Conservation (phyloP, 441 rosid genomes). For the Manihot esculenta region DNA sequence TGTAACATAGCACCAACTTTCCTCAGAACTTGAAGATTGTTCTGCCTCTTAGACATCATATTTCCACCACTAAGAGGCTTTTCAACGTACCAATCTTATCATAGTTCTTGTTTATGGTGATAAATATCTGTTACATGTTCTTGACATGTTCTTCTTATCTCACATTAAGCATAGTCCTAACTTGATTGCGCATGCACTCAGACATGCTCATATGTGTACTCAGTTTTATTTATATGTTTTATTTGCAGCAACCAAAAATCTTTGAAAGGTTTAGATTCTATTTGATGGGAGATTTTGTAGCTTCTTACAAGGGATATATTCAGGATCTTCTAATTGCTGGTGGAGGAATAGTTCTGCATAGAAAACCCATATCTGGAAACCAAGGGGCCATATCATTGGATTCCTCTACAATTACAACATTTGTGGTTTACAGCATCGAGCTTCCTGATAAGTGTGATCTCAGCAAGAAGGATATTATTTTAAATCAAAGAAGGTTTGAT, state of each 20-base stretch:
- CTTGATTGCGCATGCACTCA: not conserved
- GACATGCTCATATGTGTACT: not conserved
- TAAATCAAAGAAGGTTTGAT: constrained; percentile 43
- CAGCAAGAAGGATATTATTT: constrained; percentile 39
- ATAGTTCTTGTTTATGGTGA: not conserved
- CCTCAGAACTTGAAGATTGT: not conserved
- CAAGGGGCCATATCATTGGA: constrained; percentile 14
- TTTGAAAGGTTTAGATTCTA: constrained; percentile 58
- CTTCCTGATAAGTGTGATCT: constrained; percentile 38
- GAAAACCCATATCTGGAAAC: constrained; percentile 54
- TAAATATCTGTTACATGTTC: too few relatives aligned
- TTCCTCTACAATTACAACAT: constrained; percentile 36
- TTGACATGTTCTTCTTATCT: not conserved
- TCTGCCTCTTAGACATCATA: not conserved
- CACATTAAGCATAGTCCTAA: not conserved
- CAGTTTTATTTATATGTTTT: not conserved
- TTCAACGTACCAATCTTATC: not conserved
- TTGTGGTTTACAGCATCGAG: constrained; percentile 68
- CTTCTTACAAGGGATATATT: constrained; percentile 68
- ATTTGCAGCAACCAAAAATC: constrained; percentile 65
- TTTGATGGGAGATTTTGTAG: constrained; percentile 59
- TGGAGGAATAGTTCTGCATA: constrained; percentile 64
- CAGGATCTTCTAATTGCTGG: constrained; percentile 69
- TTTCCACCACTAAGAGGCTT: not conserved
- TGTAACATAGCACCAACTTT: not conserved